Evolutionary conservation across 1,139 yeast genomes (phyloP).

Genomic region (Hansenula sp.): DNA sequence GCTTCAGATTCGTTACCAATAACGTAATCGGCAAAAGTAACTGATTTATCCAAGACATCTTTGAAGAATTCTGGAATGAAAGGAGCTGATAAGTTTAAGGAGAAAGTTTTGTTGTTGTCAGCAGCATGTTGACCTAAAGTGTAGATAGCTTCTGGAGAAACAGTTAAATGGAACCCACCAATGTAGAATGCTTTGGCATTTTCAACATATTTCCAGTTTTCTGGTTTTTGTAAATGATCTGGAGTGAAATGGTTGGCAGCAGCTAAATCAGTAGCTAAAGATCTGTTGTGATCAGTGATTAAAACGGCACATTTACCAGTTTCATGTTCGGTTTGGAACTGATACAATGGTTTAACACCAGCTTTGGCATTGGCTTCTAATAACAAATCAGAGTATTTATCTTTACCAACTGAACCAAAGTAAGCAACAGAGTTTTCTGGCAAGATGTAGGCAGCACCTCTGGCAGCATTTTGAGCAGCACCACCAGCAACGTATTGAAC

Average conservation of each 20-base stretch:
- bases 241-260: constrained; percentile 98
- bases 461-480: constrained; percentile 98
- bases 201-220: constrained; percentile 86
- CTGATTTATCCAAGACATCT: constrained; percentile 74
- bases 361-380: constrained; percentile 79
- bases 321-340: constrained; percentile 67
- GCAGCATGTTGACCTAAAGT: constrained; percentile 92
- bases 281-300: constrained; percentile 83
- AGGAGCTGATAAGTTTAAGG: constrained; percentile 92
- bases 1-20: constrained; percentile 98
- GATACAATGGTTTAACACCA: constrained; percentile 85
- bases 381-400: constrained; percentile 79
- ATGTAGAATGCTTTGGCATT: constrained; percentile 80
- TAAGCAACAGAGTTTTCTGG: constrained; percentile 83
- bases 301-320: constrained; percentile 99
- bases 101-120: constrained; percentile 74
- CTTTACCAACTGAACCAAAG: constrained; percentile 96
- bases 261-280: constrained; percentile 91
- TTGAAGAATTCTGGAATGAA: constrained; percentile 95
- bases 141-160: constrained; percentile 90
- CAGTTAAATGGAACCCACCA: constrained; percentile 98
- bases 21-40: constrained; percentile 87
- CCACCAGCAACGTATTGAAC: constrained; percentile 92
- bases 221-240: constrained; percentile 81
- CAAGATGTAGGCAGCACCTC: constrained; percentile 94